phyloP scores from a whole-genome alignment of 2,329 filamentous ascomycete species.

The Cladosporium colombiae region DNA sequence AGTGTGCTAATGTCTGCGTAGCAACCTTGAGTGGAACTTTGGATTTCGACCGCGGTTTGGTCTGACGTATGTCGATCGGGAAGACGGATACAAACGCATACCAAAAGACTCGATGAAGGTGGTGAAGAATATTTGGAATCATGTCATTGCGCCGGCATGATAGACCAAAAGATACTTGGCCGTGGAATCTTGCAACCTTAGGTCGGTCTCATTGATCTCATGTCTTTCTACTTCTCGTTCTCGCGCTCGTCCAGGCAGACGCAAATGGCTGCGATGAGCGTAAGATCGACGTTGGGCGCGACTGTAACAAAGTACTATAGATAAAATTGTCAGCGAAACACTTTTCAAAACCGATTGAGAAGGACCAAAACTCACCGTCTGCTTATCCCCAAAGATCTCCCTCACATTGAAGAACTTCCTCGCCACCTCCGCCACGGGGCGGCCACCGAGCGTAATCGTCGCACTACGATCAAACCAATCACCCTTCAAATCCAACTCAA shows the following conservation, averaged over 20 bases:
- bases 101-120: too few relatives aligned
- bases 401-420: slow-evolving; percentile 60
- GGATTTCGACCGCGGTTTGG: too few relatives aligned
- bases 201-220: too few relatives aligned
- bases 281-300: slow-evolving; percentile 66
- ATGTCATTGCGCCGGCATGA: too few relatives aligned
- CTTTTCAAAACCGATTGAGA: background rate
- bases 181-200: too few relatives aligned
- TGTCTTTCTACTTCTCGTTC: slow-evolving; percentile 45
- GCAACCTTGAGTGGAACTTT: too few relatives aligned
- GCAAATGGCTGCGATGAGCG: slow-evolving; percentile 65
- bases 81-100: too few relatives aligned
- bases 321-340: slow-evolving; percentile 13
- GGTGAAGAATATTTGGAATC: too few relatives aligned
- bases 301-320: slow-evolving; percentile 60
- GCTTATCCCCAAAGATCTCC: slow-evolving; percentile 61
- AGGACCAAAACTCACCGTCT: slow-evolving; percentile 48
- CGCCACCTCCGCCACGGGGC: slow-evolving; percentile 59
- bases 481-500: slow-evolving; percentile 60
- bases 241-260: slow-evolving; percentile 69
- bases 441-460: slow-evolving; percentile 55
- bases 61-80: too few relatives aligned
- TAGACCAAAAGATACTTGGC: too few relatives aligned
- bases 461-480: slow-evolving; percentile 61
- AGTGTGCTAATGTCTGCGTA: too few relatives aligned